Evolutionary conservation across 257 asterid species (phyloP), one percentile per base, ranked within the genome.

Genomic region (Fraxinus americana): DNA sequence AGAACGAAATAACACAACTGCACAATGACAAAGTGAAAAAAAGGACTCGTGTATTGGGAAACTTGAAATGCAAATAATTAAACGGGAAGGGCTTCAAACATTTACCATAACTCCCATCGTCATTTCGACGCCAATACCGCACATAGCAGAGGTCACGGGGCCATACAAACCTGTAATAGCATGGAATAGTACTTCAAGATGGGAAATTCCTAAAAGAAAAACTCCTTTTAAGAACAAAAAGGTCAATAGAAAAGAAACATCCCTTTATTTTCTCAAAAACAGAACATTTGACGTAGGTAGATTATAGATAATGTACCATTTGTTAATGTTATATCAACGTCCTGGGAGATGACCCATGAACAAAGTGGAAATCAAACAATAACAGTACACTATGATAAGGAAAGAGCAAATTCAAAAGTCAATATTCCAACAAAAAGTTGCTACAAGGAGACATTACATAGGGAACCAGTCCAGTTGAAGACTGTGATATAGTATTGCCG

Each of bases 61-160:
- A 70, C 63, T 25, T 21, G 69, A 74, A 66, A 85, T 74, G 79
- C 75, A 30, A 35, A 67, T 65, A 70, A 88, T 67, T 69, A 66
- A 76, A 54, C 63, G 34, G 78, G 77, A 35, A 79, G 41, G 73
- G 80, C 77, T 72, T 77, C 81, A 72, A 66, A 70, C 38, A 70
- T 72, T 86, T 89, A 94, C 99, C 99, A 84, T 94, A 94, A 84
- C 99, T 94, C 19, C 99, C 99, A 77, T 94, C 99, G 87, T 94
- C 99, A 86, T 92, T 94, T 72, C 99, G 91, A 75, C 98, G 99
- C 99, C 99, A 94, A 74, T 94, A 94, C 70, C 99, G 93, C 70
- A 94, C 96, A 82, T 94, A 94, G 88, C 99, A 94, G 79, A 94
- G 92, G 80, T 94, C 99, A 78, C 98, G 98, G 66, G 99, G 98